Base-by-base conservation (phyloP, 371 early-diverging fungal genomes). In the Coemansia sp. region DNA sequence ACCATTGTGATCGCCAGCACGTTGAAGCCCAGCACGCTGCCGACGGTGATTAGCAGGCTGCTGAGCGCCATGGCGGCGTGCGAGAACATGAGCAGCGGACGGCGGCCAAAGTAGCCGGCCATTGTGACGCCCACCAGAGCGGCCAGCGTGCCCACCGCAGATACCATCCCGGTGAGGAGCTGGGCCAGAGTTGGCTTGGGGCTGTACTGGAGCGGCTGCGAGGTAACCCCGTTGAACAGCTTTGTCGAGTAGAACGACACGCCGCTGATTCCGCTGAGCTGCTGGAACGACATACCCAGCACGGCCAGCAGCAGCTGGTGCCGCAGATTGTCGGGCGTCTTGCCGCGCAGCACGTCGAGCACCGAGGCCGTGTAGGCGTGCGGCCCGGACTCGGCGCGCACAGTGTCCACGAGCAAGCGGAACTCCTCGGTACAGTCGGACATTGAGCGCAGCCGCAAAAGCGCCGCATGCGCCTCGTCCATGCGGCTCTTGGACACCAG, bases 261-360 rank as follows among this genome's bases (percentile, higher is more conserved):
- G 40, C 87, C 92, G 67, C 92, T 91, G 79, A 96, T 90, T 30
- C 93, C 94, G 34, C 87, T 84, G 11, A 89, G 75, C 66, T 94
- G 93, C 67, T 94, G 94, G 5, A 87, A 80, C 32, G 91, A 67
- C 50, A 88, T 87, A 9, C 82, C 58, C 55, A 81, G 61, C 1
- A 73, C 66, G 26, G 80, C 62, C 16, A 80, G 65, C 20, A 79
- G 55, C 43, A 84, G 59, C 42, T 77, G 80, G 35, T 78, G 64
- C 47, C 71, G 65, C 39, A 73, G 66, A 16, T 67, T 77, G 49
- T 68, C 74, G 5, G 74, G 62, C 11, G 77, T 76, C 43, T 61
- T 68, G 7, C 79, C 79, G 13, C 64, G 64, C 26, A 80, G 47
- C 57, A 77, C 55, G 14, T 75, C 67, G 31, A 60, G 32, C 5